A percentile compares a stretch with the other conserved stretches of the same genome.
These are phyloP conservation scores for Mucuna pruriens DNA, from an alignment of 306 rosid species.

Conservation along the genomic window DNA sequence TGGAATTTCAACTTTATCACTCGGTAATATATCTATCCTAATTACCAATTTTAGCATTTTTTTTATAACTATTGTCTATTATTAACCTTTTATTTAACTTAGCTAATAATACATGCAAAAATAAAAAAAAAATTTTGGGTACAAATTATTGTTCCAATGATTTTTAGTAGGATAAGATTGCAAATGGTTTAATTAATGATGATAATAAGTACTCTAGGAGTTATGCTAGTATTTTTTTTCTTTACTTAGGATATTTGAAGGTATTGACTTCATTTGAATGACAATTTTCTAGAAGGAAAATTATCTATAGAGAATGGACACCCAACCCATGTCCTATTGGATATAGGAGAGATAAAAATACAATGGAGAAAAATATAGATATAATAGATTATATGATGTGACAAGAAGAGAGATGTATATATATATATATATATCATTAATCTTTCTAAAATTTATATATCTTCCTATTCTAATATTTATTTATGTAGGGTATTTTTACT, in stretches of 20 bases:
- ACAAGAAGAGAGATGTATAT: too few species aligned
- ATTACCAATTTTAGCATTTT: not conserved
- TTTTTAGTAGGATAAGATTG: slow-evolving; percentile 8
- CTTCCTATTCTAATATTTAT: not conserved
- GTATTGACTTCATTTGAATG: not conserved
- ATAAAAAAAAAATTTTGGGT: not conserved
- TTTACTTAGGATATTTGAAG: not conserved
- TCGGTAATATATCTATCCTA: slow-evolving; percentile 53
- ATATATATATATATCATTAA: too few species aligned
- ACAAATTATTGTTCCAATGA: not conserved
- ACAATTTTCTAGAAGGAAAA: too few species aligned
- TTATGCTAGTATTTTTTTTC: not conserved
- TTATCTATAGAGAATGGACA: too few species aligned
- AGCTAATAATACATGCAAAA: not conserved
- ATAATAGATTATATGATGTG: too few species aligned
- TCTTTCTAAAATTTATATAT: not conserved
- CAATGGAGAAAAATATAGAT: too few species aligned
- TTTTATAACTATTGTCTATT: not conserved
- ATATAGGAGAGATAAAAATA: too few species aligned
- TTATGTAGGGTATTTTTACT: slow-evolving; percentile 76
- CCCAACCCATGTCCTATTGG: too few species aligned
- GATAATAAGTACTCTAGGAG: not conserved
- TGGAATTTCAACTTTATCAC: slow-evolving; percentile 80
- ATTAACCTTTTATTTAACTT: too few species aligned
- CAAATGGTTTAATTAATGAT: not conserved